These are phyloP conservation scores for Meyerozyma elateridarum DNA, from an alignment of 1,139 yeast genomes.

Conservation along the genomic window DNA sequence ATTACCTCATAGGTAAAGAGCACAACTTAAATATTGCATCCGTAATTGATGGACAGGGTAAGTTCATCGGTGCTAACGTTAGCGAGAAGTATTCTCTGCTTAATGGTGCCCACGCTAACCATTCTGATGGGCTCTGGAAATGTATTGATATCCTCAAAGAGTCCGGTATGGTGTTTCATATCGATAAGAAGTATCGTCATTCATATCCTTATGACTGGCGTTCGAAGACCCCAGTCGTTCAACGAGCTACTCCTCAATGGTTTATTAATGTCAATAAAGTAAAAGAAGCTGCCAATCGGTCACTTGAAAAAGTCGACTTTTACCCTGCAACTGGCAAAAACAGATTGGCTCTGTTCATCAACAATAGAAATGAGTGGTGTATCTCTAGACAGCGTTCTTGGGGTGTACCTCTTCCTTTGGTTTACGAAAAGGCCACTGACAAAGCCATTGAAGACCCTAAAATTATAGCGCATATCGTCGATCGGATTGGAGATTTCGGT, in stretches of 20 bases:
- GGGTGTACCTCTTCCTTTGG: constrained; percentile 97
- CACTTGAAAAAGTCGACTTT: constrained; percentile 62
- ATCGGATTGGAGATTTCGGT: constrained; percentile 51
- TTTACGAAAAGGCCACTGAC: constrained; percentile 56
- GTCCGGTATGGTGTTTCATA: constrained; percentile 42
- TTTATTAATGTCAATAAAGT: constrained; percentile 81
- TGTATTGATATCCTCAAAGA: constrained; percentile 37
- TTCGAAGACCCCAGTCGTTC: constrained; percentile 90
- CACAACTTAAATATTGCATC: constrained; percentile 60
- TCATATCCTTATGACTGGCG: constrained; percentile 98
- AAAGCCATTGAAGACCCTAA: constrained; percentile 53
- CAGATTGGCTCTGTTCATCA: constrained; percentile 68
- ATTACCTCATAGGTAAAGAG: constrained; percentile 64
- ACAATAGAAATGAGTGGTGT: constrained; percentile 91
- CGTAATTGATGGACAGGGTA: constrained; percentile 75
- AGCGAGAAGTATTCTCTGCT: constrained; percentile 38
- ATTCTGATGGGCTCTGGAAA: constrained; percentile 45
- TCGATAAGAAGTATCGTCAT: constrained; percentile 56
- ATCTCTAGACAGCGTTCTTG: constrained; percentile 94
- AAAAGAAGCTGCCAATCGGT: constrained; percentile 54
- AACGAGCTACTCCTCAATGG: constrained; percentile 96
- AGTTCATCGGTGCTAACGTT: constrained; percentile 45
- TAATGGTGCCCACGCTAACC: constrained; percentile 57
- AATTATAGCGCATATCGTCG: constrained; percentile 51
- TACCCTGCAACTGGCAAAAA: constrained; percentile 69